These are phyloP conservation scores for Syncephalastrum sp. DNA, from an alignment of 371 early-diverging fungal genomes.

Conservation along the genomic window DNA sequence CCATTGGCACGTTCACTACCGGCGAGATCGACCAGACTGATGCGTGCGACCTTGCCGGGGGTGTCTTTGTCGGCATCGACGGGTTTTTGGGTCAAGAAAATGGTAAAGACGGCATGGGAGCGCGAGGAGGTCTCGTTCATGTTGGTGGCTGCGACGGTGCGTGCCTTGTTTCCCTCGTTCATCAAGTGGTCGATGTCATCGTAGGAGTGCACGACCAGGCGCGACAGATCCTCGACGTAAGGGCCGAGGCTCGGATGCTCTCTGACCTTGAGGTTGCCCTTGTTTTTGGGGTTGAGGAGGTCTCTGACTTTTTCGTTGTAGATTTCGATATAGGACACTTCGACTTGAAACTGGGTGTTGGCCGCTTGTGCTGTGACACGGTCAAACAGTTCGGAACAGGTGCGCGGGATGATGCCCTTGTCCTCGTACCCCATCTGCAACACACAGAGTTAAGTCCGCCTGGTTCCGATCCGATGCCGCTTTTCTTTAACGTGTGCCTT, in stretches of 20 bases:
- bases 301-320: slow-evolving; percentile 89
- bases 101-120: slow-evolving; percentile 92
- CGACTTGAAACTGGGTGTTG: slow-evolving; percentile 61
- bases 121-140: slow-evolving; percentile 95
- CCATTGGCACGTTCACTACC: slow-evolving; percentile 95
- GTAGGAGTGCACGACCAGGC: slow-evolving; percentile 73
- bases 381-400: slow-evolving; percentile 75
- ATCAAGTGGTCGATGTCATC: slow-evolving; percentile 75
- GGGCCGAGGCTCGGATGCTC: slow-evolving; percentile 88
- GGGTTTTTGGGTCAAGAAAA: slow-evolving; percentile 69
- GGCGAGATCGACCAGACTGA: slow-evolving; percentile 82
- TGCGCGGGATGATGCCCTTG: slow-evolving; percentile 81
- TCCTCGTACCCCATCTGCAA: slow-evolving; percentile 63
- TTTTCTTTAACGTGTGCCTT: slow-evolving; percentile 11
- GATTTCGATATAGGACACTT: slow-evolving; percentile 83
- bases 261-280: slow-evolving; percentile 75
- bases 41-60: slow-evolving; percentile 71
- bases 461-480: slow-evolving; percentile 2
- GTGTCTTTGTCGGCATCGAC: slow-evolving; percentile 52
- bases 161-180: slow-evolving; percentile 85
- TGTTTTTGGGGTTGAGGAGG: slow-evolving; percentile 76
- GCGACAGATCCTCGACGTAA: slow-evolving; percentile 86
- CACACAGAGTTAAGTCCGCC: slow-evolving; percentile 1
- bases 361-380: slow-evolving; percentile 43
- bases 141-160: slow-evolving; percentile 92